Conservation (phyloP, 306 rosid genomes). For the Bauhinia variegata region DNA sequence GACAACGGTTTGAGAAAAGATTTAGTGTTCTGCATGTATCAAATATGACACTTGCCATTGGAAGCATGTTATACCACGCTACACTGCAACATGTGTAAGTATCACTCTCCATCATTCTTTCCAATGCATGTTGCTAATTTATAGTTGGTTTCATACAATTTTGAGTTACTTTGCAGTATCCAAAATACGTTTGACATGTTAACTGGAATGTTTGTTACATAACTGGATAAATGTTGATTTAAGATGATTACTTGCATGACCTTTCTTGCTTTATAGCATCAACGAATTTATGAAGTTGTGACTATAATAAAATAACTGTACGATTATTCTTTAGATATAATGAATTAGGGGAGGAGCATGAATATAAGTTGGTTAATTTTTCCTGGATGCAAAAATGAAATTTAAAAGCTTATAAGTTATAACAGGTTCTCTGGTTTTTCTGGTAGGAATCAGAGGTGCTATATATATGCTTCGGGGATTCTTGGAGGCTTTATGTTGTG, state of each 20-base stretch:
- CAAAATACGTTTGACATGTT: constrained; percentile 18
- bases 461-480: constrained; percentile 6
- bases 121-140: constrained; percentile 12
- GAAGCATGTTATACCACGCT: constrained; percentile 92
- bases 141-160: constrained; percentile 7
- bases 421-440: constrained; percentile 13
- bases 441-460: constrained; percentile 13
- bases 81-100: constrained; percentile 86
- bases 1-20: constrained; percentile 93
- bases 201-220: constrained; percentile 3
- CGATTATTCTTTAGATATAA: neutral
- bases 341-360: constrained; percentile 16
- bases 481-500: neutral
- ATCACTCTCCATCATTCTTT: constrained; percentile 19
- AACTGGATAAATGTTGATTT: constrained; percentile 3
- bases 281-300: neutral
- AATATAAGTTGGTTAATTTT: constrained; percentile 5
- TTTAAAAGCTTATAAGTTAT: constrained; percentile 21
- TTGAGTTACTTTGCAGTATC: constrained; percentile 6
- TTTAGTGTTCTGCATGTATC: constrained; percentile 88
- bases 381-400: neutral
- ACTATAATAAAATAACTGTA: neutral
- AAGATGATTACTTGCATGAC: constrained; percentile 7
- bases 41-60: constrained; percentile 84
- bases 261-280: constrained; percentile 8